Base-by-base conservation (phyloP, 2,329 filamentous ascomycete genomes). In the Acrodontium crateriforme region DNA sequence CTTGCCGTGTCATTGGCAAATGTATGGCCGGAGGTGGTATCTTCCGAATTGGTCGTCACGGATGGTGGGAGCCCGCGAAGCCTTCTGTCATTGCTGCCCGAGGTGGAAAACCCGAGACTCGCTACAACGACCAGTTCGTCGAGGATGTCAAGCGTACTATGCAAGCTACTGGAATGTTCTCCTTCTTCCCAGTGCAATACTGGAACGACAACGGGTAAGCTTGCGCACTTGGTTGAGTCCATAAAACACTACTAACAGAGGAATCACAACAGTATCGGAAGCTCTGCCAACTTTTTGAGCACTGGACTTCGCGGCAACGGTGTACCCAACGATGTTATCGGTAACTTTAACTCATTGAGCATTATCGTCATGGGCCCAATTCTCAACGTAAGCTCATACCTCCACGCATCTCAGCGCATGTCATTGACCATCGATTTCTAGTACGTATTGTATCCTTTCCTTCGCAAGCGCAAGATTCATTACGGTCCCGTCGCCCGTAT, bases 111-210 rank as follows among this genome's bases (percentile, higher is more conserved):
- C 27, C 37, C 6, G 30, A 41, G 9, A 27, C 60, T 1, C 20
- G 8, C 8, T 82, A 75, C 72, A 66, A 75, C 27, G 74, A 80
- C 41, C 62, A 66, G 40, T 81, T 81, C 38, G 60, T 82, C 20
- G 74, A 78, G 3, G 77, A 82, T 45, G 58, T 83, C 25, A 74
- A 74, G 55, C 71, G 73, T 12, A 67, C 67, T 2, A 47, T 72
- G 13, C 42, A 60, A 47, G 78, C 77, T 12, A 82, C 76, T 58
- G 69, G 72, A 40, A 72, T 80, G 29, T 80, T 81, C 31, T 35
- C 55, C 18, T 60, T 56, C 44, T 60, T 55, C 24, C 58, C 59
- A 0, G 48, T 62, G 15, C 62, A 58, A 12, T 22, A 22, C 20
- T 21, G 39, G 9, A 42, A 43, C 30, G 44, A 44, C 30, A 41